Evolutionary conservation across 805 yeast species (phyloP).

Genomic region (Suhomyces pyralidae): DNA sequence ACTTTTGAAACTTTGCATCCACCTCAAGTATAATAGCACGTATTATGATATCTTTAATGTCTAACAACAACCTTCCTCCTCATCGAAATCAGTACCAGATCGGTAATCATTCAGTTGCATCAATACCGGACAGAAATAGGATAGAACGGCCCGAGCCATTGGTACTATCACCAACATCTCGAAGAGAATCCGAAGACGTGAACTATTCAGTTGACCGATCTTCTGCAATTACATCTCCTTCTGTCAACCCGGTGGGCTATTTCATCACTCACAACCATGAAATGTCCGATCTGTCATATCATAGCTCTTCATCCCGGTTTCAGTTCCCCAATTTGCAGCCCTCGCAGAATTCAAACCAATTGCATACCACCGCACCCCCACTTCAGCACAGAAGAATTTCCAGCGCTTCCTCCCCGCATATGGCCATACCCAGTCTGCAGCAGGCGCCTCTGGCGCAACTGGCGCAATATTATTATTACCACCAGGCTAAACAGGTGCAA

Average conservation of each 20-base stretch:
- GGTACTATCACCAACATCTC: background rate
- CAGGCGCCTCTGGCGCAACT: background rate
- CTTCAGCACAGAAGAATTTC: constrained; percentile 1
- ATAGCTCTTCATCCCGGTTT: background rate
- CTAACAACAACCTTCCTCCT: constrained; percentile 3
- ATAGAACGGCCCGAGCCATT: background rate
- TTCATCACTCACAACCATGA: background rate
- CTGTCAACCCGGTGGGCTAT: background rate
- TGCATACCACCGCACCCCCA: background rate
- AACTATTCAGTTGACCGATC: background rate
- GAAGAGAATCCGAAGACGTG: background rate
- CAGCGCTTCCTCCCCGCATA: constrained; percentile 1
- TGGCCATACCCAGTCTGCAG: background rate
- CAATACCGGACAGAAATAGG: background rate
- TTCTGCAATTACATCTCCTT: background rate
- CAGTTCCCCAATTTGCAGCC: background rate
- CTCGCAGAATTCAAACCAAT: background rate
- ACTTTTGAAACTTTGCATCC: background rate
- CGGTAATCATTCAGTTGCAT: background rate
- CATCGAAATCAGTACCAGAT: background rate
- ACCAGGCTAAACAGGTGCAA: background rate
- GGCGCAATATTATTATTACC: background rate
- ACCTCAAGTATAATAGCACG: background rate
- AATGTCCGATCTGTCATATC: constrained; percentile 1
- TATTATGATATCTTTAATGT: constrained; percentile 6